These are phyloP conservation scores for Cordyceps militaris DNA, from an alignment of 2,329 filamentous ascomycete species.

Conservation along the genomic window DNA sequence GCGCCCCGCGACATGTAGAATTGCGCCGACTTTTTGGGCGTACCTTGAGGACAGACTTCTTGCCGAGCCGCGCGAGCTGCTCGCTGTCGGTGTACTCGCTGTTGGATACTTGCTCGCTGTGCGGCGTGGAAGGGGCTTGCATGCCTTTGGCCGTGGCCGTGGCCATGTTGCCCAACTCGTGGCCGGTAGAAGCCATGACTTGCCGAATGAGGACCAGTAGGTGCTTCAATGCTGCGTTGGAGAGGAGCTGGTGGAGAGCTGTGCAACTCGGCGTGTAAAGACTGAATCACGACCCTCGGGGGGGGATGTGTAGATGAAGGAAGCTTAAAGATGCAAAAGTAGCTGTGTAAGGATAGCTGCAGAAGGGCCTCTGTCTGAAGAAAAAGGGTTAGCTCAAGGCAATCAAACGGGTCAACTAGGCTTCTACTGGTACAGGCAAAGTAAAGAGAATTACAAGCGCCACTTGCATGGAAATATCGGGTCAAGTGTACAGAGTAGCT, in stretches of 20 bases:
- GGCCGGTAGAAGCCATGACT: not conserved
- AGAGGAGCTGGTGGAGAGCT: not conserved
- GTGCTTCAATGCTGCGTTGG: not conserved
- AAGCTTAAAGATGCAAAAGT: not conserved
- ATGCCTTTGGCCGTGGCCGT: constrained; percentile 2
- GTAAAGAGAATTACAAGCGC: not conserved
- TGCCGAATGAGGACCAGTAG: not conserved
- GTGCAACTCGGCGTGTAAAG: too few species aligned
- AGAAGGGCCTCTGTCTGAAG: too few species aligned
- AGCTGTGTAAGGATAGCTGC: not conserved
- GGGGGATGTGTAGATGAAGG: not conserved
- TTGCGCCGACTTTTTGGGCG: not conserved
- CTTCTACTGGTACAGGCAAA: too few species aligned
- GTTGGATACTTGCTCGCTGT: not conserved
- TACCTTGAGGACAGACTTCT: constrained; percentile 13
- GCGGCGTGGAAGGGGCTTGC: not conserved
- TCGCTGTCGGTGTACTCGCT: constrained; percentile 2
- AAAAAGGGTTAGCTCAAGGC: too few species aligned
- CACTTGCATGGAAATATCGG: not conserved
- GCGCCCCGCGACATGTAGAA: not conserved
- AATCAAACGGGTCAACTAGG: not conserved
- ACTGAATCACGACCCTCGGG: too few species aligned
- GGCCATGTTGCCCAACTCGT: constrained; percentile 11
- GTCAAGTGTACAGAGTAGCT: not conserved
- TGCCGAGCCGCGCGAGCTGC: constrained; percentile 8